Evolutionary conservation across 192 early-diverging fungal species (phyloP).

Genomic region (Coemansia sp.): DNA sequence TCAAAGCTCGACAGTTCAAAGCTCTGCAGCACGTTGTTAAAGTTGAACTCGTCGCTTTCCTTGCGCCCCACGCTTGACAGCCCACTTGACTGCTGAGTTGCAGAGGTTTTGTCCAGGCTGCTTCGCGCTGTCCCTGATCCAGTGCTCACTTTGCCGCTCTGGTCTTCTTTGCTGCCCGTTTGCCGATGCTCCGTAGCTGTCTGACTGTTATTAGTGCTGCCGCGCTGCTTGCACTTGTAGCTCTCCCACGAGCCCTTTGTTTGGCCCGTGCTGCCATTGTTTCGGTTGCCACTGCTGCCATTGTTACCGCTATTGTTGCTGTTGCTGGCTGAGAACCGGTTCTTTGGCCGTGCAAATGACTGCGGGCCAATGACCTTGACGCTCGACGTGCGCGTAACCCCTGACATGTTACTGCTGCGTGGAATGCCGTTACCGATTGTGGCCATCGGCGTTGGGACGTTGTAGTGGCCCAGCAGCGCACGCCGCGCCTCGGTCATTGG

Average conservation of each 20-base stretch:
- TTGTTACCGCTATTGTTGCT: background rate
- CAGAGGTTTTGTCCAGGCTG: too few relatives aligned
- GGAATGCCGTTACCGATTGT: constrained; percentile 40
- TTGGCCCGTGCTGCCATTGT: background rate
- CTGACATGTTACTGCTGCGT: constrained; percentile 18
- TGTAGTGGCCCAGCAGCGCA: constrained; percentile 47
- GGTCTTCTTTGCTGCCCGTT: too few relatives aligned
- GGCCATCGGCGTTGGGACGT: constrained; percentile 21
- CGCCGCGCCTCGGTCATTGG: constrained; percentile 44
- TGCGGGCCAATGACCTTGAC: constrained; percentile 45
- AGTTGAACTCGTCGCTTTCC: constrained; percentile 20
- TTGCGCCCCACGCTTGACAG: background rate
- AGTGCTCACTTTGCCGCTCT: too few relatives aligned
- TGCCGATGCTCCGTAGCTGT: too few relatives aligned
- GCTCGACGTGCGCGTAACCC: constrained; percentile 25
- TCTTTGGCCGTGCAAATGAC: constrained; percentile 40
- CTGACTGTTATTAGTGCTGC: background rate
- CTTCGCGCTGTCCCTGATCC: too few relatives aligned
- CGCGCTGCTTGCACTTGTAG: background rate
- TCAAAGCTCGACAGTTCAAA: constrained; percentile 37
- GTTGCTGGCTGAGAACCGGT: background rate
- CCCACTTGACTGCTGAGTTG: too few relatives aligned
- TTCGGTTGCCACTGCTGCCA: background rate
- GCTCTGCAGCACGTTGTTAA: constrained; percentile 40
- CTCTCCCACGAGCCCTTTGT: background rate